Evolutionary conservation across 495 filamentous ascomycete species (phyloP), one percentile per base, ranked within the genome.

Genomic region (Lineolata rhizophorae): DNA sequence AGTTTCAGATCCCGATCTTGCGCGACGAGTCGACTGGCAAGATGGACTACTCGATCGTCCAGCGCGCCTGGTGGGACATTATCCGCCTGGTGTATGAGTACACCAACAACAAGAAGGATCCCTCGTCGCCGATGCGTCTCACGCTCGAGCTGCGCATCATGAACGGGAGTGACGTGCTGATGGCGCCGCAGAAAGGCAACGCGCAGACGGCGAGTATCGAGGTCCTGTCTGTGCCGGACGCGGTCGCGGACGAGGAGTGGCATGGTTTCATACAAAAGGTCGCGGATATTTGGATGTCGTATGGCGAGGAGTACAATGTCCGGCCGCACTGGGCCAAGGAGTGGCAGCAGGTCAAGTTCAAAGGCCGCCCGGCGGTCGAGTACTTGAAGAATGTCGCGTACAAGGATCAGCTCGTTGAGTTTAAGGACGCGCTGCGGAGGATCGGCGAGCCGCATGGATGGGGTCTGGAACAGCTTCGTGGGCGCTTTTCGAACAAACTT

Each of bases 281-380:
- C 10, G 32, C 52, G 3, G 58, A 62, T 33, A 42, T 46, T 31
- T 67, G 62, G 62, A 51, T 53, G 46, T 40, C 38, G n/a, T 57
- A 58, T 34, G 49, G 39, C 6, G 53, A 49, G 11, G 29, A 48
- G 22, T 31, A 56, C 22, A 54, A 59, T 25, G 50, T 56, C 13
- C 36, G 63, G 4, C 62, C 63, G 9, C 63, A 67, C 38, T 64
- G 60, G 63, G 63, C 63, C 0, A 67, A 67, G 44, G 59, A 66
- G 35, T 65, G 63, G 63, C 32, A 46, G 26, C 19, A 12, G 3
- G 31, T 49, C 42, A 47, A 15, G 46, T 45, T 41, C 31, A 31
- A 35, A 27, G 47, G 41, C 12, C 46, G 37, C 39, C 38, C 49
- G 1, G 49, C 50, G 40, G 34, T 42, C 2, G 34, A 54, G 31